A percentile compares a stretch with the other conserved stretches of the same genome.
Conservation (phyloP, 371 early-diverging fungal species). For the Mucor lusitanicus region DNA sequence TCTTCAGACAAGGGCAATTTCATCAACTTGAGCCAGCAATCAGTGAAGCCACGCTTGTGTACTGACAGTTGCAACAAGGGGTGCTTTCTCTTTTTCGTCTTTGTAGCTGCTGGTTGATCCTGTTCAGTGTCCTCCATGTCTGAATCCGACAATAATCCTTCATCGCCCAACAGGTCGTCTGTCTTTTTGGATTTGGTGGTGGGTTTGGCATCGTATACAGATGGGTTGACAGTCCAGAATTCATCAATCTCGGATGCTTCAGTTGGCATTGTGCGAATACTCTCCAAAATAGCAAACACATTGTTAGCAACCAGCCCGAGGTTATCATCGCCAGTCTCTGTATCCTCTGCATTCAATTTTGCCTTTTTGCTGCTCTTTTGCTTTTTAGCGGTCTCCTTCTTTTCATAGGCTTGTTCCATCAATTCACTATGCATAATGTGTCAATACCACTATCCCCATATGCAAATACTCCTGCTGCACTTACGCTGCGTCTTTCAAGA, state of each 20-base stretch:
- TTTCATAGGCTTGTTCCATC: constrained; percentile 27
- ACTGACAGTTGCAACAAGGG: constrained; percentile 41
- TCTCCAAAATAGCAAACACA: constrained; percentile 57
- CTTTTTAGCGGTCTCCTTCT: constrained; percentile 9
- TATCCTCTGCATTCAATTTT: neutral
- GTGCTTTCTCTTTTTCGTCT: constrained; percentile 27
- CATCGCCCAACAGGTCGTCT: constrained; percentile 33
- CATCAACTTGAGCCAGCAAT: constrained; percentile 83
- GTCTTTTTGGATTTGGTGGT: constrained; percentile 19
- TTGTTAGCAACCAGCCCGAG: constrained; percentile 45
- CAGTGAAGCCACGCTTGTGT: constrained; percentile 67
- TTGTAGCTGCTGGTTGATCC: constrained; percentile 22
- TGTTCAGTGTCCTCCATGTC: constrained; percentile 44
- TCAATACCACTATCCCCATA: neutral
- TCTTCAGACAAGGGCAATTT: constrained; percentile 68
- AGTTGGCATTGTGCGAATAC: constrained; percentile 61
- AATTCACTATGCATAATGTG: constrained; percentile 28
- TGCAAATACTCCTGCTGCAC: constrained; percentile 13
- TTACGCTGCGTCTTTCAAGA: constrained; percentile 70
- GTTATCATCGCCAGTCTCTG: neutral
- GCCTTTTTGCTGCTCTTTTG: constrained; percentile 15
- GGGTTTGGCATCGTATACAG: constrained; percentile 28
- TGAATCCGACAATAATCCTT: constrained; percentile 34
- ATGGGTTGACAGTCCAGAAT: constrained; percentile 61
- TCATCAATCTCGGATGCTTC: constrained; percentile 61